A percentile compares a stretch with the other conserved stretches of the same genome.
phyloP scores from a whole-genome alignment of 176 grass and related monocot species.

The Carex pumila region DNA sequence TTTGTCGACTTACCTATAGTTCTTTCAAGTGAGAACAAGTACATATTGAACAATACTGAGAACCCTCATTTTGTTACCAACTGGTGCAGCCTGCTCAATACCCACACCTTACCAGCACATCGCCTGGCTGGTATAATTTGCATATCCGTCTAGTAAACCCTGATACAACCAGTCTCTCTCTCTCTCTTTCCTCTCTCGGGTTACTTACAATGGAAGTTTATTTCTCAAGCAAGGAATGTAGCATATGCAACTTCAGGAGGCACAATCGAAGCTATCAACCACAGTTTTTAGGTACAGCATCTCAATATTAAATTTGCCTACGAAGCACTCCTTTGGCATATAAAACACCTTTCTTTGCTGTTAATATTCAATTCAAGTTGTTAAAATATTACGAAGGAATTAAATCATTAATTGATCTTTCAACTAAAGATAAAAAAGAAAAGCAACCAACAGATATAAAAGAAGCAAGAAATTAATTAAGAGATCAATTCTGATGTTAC shows the following conservation, averaged over 20 bases:
- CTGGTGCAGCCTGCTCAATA: neutral
- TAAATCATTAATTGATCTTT: neutral
- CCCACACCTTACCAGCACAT: neutral
- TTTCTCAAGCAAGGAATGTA: conserved; percentile 23
- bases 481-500: neutral
- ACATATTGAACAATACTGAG: neutral
- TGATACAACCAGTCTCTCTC: neutral
- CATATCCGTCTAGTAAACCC: neutral
- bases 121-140: neutral
- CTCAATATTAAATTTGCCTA: neutral
- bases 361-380: neutral
- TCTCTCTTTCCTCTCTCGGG: no score
- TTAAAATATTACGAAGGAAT: neutral
- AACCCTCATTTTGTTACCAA: neutral
- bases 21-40: neutral
- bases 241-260: conserved; percentile 19
- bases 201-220: conserved; percentile 11
- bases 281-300: conserved; percentile 16
- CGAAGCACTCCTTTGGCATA: neutral
- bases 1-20: neutral
- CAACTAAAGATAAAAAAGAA: neutral
- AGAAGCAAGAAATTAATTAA: neutral
- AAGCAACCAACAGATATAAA: neutral
- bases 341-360: neutral
- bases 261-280: neutral